phyloP scores from a whole-genome alignment of 257 asterid genomes.

The Avicennia marina region DNA sequence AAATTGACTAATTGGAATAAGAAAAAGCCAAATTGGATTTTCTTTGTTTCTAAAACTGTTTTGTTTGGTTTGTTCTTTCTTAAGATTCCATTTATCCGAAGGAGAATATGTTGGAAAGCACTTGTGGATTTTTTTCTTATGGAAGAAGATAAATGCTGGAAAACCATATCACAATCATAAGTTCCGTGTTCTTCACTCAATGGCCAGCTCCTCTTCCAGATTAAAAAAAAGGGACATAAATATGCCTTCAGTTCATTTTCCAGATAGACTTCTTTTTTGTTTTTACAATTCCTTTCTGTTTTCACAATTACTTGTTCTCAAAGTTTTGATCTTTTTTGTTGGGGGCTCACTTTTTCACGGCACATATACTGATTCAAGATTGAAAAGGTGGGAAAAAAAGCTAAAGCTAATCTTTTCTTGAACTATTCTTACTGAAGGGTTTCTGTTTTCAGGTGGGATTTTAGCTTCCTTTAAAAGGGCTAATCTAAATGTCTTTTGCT shows the following conservation, averaged over 20 bases:
- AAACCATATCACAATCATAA: constrained; percentile 34
- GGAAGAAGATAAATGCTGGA: constrained; percentile 19
- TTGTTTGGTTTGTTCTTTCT: neutral
- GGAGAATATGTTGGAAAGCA: constrained; percentile 13
- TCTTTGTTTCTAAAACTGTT: constrained; percentile 12
- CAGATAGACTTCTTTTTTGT: constrained; percentile 11
- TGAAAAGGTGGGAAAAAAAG: constrained; percentile 11
- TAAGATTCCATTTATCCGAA: neutral
- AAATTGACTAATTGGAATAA: constrained; percentile 3
- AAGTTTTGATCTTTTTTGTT: constrained; percentile 23
- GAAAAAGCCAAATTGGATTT: constrained; percentile 9
- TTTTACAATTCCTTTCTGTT: too few relatives aligned
- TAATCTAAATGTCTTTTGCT: too few relatives aligned
- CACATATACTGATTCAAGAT: constrained; percentile 11
- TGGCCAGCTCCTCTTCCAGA: neutral
- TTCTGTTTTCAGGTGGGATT: constrained; percentile 9
- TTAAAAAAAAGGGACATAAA: constrained; percentile 1
- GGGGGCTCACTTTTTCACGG: constrained; percentile 31
- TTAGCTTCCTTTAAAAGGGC: neutral
- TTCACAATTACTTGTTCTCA: constrained; percentile 4
- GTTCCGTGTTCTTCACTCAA: constrained; percentile 30
- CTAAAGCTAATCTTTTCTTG: neutral
- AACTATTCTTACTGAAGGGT: constrained; percentile 1
- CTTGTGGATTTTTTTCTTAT: constrained; percentile 27
- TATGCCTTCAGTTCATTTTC: constrained; percentile 24